Conservation (phyloP, 495 filamentous ascomycete genomes). For the Penicillium arizonense region DNA sequence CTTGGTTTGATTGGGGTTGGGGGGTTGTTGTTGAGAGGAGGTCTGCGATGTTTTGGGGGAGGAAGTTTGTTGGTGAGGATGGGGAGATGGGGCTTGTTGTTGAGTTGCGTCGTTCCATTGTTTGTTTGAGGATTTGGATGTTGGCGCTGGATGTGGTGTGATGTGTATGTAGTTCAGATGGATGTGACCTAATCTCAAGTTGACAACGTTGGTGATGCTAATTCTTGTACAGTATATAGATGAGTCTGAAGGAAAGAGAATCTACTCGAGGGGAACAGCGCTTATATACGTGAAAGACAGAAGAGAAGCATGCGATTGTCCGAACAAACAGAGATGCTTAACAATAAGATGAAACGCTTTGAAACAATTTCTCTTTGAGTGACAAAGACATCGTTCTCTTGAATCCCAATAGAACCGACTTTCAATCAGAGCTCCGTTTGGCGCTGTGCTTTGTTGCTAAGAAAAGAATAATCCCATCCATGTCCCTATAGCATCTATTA, state of each 20-base stretch:
- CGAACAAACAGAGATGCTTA: neutral
- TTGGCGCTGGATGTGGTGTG: no score
- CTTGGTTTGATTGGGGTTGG: neutral
- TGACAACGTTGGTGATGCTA: no score
- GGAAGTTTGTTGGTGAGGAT: neutral
- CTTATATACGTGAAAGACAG: conserved; percentile 1
- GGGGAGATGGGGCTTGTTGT: neutral
- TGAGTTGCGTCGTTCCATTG: no score
- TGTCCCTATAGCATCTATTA: neutral
- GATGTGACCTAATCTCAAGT: no score
- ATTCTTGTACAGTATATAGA: neutral
- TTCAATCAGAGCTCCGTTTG: neutral
- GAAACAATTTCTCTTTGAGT: conserved; percentile 2
- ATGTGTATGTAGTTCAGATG: no score
- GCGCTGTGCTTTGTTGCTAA: conserved; percentile 10
- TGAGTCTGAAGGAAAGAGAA: neutral
- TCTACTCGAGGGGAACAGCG: neutral
- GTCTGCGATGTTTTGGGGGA: neutral
- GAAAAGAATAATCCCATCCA: neutral
- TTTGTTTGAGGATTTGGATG: no score
- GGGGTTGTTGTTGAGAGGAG: neutral
- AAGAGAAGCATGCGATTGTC: conserved; percentile 1
- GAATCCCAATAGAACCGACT: neutral
- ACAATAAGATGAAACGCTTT: conserved; percentile 15
- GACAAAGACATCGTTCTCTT: conserved; percentile 2